Evolutionary conservation across 2,329 filamentous ascomycete species (phyloP), one percentile per base, ranked within the genome.

Genomic region (Massarina eburnea): DNA sequence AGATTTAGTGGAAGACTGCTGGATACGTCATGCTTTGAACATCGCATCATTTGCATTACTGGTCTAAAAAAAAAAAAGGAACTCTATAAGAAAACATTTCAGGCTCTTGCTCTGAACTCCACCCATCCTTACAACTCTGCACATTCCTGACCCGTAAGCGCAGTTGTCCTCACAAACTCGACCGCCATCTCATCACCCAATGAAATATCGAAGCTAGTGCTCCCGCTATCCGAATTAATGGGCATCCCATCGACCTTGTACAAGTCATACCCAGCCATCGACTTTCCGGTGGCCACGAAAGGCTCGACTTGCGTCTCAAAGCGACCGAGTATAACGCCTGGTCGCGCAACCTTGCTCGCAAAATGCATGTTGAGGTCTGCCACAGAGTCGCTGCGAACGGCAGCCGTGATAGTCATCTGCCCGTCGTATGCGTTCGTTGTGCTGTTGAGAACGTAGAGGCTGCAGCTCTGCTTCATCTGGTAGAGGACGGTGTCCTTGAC

Each of bases 391-490:
- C 10, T 36, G 2, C 37, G 29, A n/a, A 45, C 30, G 2, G 43
- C 42, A 19, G 42, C 42, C 15, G 22, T 30, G n/a, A 45, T 17
- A 9, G 35, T 45, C 7, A 45, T 15, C 7, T 26, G 8, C 20
- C 42, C 42, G 27, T 44, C 34, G 20, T 12, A 44, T 14, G 18
- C 41, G 10, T 15, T 2, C 30, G 32, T 9, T n/a, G 15, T 29
- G 9, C 29, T 36, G 8, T 39, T 34, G 14, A 3, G n/a, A 22
- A 3, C 12, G 20, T 19, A 39, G 9, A 5, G 26, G 20, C 17
- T 32, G 35, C 42, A 45, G n/a, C 35, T 39, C n/a, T 45, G 42
- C 14, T 45, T 15, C 3, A 27, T 6, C 29, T 45, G 42, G 26
- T 35, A 39, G 8, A 45, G 42, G 8, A 45, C 27, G 5, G 20